phyloP scores from a whole-genome alignment of 257 asterid species.

The Plantago major region DNA sequence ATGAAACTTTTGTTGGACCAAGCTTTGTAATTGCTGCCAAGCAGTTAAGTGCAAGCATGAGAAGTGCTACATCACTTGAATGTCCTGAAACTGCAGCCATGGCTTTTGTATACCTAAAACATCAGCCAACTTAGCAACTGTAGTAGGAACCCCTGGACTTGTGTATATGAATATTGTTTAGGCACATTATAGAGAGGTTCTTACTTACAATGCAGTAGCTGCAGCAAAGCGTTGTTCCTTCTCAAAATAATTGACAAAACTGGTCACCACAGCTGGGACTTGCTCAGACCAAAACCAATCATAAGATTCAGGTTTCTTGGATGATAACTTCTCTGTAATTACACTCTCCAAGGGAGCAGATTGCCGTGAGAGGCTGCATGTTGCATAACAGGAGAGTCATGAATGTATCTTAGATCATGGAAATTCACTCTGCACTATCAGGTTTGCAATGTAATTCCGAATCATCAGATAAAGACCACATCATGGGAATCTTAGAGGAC shows the following conservation, averaged over 20 bases:
- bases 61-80: conserved; percentile 71
- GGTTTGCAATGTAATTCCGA: too few species aligned
- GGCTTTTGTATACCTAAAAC: conserved; percentile 53
- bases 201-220: conserved; percentile 66
- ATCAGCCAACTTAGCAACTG: conserved; percentile 21
- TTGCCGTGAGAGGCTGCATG: conserved; percentile 63
- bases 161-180: conserved; percentile 6
- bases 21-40: conserved; percentile 84
- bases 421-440: too few species aligned
- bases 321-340: conserved; percentile 64
- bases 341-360: conserved; percentile 80
- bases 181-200: conserved; percentile 17
- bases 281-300: conserved; percentile 95
- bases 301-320: conserved; percentile 66
- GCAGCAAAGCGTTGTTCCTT: conserved; percentile 57
- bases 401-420: neutral
- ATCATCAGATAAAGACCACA: too few species aligned
- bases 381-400: conserved; percentile 24
- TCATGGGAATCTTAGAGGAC: too few species aligned
- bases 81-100: conserved; percentile 41
- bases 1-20: conserved; percentile 87
- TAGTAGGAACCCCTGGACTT: conserved; percentile 4
- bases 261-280: conserved; percentile 63
- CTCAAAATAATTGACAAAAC: conserved; percentile 69
- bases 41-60: conserved; percentile 87